These are phyloP conservation scores for Filobasidium uniguttulatum DNA, from an alignment of 1,284 basidiomycete genomes.

Conservation along the genomic window DNA sequence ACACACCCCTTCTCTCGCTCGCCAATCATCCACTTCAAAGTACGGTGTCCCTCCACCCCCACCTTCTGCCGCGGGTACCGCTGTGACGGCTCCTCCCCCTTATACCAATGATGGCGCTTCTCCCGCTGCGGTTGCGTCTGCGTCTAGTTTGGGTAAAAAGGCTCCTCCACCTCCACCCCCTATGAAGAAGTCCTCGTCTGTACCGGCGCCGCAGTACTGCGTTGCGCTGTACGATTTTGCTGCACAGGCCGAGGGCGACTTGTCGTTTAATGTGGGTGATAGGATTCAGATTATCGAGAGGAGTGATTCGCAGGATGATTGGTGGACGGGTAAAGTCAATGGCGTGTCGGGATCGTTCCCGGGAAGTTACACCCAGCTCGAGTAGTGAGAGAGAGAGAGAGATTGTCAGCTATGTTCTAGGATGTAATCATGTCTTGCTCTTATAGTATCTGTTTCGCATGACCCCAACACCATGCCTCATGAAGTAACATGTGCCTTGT, in stretches of 20 bases:
- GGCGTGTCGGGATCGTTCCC: slow-evolving; percentile 86
- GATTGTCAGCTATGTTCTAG: too few relatives aligned
- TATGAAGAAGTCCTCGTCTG: slow-evolving; percentile 57
- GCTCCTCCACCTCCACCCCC: slow-evolving; percentile 75
- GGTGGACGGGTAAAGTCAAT: slow-evolving; percentile 90
- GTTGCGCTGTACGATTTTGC: slow-evolving; percentile 91
- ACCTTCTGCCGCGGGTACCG: slow-evolving; percentile 32
- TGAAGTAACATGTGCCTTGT: too few relatives aligned
- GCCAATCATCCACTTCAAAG: slow-evolving; percentile 34
- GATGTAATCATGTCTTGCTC: too few relatives aligned
- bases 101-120: slow-evolving; percentile 38
- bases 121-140: slow-evolving; percentile 32
- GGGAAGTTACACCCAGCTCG: slow-evolving; percentile 45
- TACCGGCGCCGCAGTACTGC: slow-evolving; percentile 53
- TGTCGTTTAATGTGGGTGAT: slow-evolving; percentile 85
- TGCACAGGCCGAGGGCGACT: slow-evolving; percentile 86
- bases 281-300: slow-evolving; percentile 81
- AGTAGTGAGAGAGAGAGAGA: too few relatives aligned
- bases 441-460: too few relatives aligned
- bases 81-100: slow-evolving; percentile 27
- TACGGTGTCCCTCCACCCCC: slow-evolving; percentile 38
- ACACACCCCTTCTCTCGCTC: slow-evolving; percentile 31
- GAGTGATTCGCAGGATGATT: slow-evolving; percentile 75
- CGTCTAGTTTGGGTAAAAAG: slow-evolving; percentile 53
- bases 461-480: too few relatives aligned